phyloP scores from a whole-genome alignment of 352 stramenopile genomes.

The Phytophthora vignae region DNA sequence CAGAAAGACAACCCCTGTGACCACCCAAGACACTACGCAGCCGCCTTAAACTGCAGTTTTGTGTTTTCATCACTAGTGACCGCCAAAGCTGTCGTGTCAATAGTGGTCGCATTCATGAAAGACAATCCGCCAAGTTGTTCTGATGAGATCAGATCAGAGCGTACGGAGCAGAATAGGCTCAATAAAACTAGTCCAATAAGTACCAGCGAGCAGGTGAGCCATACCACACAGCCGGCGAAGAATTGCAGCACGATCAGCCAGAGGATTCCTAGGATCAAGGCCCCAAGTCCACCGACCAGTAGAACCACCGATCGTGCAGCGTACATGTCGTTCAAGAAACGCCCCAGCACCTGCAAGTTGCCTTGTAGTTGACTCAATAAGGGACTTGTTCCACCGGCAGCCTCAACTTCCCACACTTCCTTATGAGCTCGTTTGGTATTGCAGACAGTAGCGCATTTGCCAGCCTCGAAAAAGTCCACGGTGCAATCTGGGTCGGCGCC shows the following conservation, averaged over 20 bases:
- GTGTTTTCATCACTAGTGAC: constrained; percentile 43
- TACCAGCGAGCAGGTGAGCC: constrained; percentile 76
- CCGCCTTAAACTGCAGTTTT: constrained; percentile 68
- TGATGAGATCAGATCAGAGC: constrained; percentile 64
- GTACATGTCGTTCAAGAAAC: constrained; percentile 82
- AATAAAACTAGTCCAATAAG: constrained; percentile 69
- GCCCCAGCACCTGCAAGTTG: constrained; percentile 59
- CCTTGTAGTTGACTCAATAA: constrained; percentile 79
- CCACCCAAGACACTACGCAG: constrained; percentile 65
- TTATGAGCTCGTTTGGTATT: constrained; percentile 78
- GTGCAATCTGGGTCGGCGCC: constrained; percentile 67
- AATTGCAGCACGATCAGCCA: constrained; percentile 86
- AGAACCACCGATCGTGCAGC: constrained; percentile 68
- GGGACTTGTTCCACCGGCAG: constrained; percentile 58
- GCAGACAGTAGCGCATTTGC: constrained; percentile 53
- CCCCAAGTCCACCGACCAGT: constrained; percentile 56
- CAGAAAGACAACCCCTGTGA: constrained; percentile 59
- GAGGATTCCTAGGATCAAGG: constrained; percentile 63
- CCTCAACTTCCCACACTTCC: constrained; percentile 61
- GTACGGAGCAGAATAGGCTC: constrained; percentile 81
- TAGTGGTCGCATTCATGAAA: constrained; percentile 54
- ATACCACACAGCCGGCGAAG: constrained; percentile 81
- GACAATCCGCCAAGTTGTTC: constrained; percentile 43
- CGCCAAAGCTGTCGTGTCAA: constrained; percentile 39
- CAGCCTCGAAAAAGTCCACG: constrained; percentile 42